phyloP scores from a whole-genome alignment of 139 green algal genomes.

The Gonium pectorale region DNA sequence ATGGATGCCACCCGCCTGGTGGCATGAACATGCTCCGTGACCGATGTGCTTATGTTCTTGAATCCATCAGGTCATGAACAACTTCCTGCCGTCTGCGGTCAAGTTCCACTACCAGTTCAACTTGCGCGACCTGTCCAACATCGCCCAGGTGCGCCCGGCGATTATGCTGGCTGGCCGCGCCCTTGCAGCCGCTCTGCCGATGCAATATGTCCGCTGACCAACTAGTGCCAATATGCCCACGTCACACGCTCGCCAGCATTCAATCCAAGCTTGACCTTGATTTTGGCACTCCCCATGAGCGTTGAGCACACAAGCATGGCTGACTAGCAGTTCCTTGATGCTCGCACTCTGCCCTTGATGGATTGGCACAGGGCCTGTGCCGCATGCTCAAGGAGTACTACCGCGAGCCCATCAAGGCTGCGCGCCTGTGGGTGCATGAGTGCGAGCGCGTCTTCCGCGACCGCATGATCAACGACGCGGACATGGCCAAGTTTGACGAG shows the following conservation, averaged over 20 bases:
- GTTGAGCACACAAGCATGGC: too few species aligned
- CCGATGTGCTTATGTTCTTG: too few species aligned
- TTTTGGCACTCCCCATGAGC: too few species aligned
- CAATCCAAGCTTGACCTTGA: too few species aligned
- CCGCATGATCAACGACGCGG: slow-evolving; percentile 81
- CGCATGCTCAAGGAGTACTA: slow-evolving; percentile 85
- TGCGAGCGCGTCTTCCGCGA: slow-evolving; percentile 88
- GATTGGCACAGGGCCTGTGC: slow-evolving; percentile 86
- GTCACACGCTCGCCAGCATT: too few species aligned
- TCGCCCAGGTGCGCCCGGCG: slow-evolving; percentile 89
- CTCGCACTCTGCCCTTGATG: too few species aligned
- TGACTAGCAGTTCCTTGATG: too few species aligned
- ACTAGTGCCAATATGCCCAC: too few species aligned
- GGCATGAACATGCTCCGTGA: background rate
- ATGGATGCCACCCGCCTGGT: too few species aligned
- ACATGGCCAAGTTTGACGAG: slow-evolving; percentile 72
- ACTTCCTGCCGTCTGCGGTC: slow-evolving; percentile 91
- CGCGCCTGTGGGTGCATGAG: slow-evolving; percentile 92
- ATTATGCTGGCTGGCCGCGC: too few species aligned
- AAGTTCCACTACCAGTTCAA: slow-evolving; percentile 97
- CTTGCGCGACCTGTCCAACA: slow-evolving; percentile 87
- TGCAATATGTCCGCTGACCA: too few species aligned
- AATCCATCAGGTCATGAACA: slow-evolving; percentile 82
- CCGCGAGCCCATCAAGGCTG: slow-evolving; percentile 82
- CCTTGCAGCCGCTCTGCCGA: too few species aligned